Conservation (phyloP, 805 yeast species). For the Pachysolen tannophilus region DNA sequence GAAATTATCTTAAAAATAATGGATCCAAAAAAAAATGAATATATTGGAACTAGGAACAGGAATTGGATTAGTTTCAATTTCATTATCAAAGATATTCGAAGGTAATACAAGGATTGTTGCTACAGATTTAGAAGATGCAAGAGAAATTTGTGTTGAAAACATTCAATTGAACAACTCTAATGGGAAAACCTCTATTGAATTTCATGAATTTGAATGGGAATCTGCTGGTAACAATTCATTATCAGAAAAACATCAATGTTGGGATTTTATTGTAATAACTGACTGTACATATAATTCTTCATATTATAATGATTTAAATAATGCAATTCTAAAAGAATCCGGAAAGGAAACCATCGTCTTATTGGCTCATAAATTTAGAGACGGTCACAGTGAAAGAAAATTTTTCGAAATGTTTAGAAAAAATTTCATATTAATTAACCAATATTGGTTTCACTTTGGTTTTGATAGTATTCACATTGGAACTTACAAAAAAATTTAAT, state of each 20-base stretch:
- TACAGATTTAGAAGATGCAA: slow-evolving; percentile 31
- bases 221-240: slow-evolving; percentile 11
- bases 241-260: slow-evolving; percentile 19
- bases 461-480: slow-evolving; percentile 7
- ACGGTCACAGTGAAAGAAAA: slow-evolving; percentile 2
- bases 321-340: slow-evolving; percentile 16
- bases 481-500: slow-evolving; percentile 1
- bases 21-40: slow-evolving; percentile 5
- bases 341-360: slow-evolving; percentile 13
- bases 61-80: slow-evolving; percentile 30
- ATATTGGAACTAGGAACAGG: slow-evolving; percentile 35
- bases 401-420: slow-evolving; percentile 4
- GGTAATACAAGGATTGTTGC: slow-evolving; percentile 16
- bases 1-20: no score
- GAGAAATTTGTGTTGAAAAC: slow-evolving; percentile 25
- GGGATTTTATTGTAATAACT: slow-evolving; percentile 31
- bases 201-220: slow-evolving; percentile 30
- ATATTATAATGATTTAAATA: slow-evolving; percentile 26
- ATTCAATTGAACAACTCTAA: slow-evolving; percentile 16
- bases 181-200: slow-evolving; percentile 15
- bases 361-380: slow-evolving; percentile 20
- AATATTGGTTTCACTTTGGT: slow-evolving; percentile 5
- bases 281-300: slow-evolving; percentile 36
- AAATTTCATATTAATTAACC: neutral
- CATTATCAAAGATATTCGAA: slow-evolving; percentile 16